Evolutionary conservation across 352 stramenopile genomes (phyloP).

Genomic region (Bremia lactucae): DNA sequence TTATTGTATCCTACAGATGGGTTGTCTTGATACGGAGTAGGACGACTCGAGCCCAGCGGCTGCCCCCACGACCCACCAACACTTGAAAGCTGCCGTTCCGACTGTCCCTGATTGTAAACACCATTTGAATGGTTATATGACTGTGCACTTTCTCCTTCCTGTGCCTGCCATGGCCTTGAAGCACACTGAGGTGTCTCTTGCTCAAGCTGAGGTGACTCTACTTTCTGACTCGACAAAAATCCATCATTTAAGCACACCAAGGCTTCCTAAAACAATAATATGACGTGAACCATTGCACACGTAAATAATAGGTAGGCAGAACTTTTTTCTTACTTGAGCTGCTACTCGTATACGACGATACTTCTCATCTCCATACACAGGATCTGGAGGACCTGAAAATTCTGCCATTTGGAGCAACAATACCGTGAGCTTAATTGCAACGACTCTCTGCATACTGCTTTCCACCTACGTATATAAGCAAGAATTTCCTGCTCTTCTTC

Average conservation of each 20-base stretch:
- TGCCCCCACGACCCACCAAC: conserved; percentile 40
- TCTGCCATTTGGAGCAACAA: conserved; percentile 32
- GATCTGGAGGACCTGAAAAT: conserved; percentile 57
- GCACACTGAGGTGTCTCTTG: conserved; percentile 5
- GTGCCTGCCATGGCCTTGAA: conserved; percentile 16
- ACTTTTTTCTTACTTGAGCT: conserved; percentile 36
- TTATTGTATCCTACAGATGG: conserved; percentile 14
- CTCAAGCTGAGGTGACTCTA: conserved; percentile 17
- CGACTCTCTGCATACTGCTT: background rate
- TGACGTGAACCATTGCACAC: no score
- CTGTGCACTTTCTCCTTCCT: conserved; percentile 10
- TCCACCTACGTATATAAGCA: conserved; percentile 54
- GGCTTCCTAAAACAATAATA: conserved; percentile 37
- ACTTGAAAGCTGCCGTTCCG: conserved; percentile 14
- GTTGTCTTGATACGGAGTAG: conserved; percentile 52
- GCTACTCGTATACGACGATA: conserved; percentile 76
- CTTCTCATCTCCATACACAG: conserved; percentile 70
- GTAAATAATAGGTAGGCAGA: conserved; percentile 4
- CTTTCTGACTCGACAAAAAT: conserved; percentile 41
- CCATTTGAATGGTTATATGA: conserved; percentile 12
- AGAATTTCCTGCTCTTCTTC: conserved; percentile 62
- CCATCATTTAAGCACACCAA: conserved; percentile 69
- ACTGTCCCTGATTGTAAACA: conserved; percentile 11
- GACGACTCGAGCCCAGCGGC: conserved; percentile 17
- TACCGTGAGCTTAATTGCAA: conserved; percentile 1